Evolutionary conservation across 805 yeast genomes (phyloP).

Genomic region (Saturnispora kantuleensis): DNA sequence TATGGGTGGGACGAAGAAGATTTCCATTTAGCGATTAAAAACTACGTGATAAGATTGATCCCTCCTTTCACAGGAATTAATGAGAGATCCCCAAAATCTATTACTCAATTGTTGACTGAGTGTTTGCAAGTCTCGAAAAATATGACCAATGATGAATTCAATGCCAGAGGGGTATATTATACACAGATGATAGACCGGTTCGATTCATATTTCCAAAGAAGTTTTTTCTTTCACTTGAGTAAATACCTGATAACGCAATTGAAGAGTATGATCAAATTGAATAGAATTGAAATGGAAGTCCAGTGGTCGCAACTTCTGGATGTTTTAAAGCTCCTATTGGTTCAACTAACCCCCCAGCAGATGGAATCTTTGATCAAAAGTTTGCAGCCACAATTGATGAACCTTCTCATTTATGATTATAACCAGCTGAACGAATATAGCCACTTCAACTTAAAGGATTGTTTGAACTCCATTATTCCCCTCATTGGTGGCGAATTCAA

Average conservation of each 20-base stretch:
- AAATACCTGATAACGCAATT: background rate
- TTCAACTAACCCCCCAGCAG: background rate
- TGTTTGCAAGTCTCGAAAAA: background rate
- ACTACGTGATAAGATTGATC: background rate
- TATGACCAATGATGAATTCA: background rate
- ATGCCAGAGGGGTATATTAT: background rate
- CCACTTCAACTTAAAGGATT: constrained; percentile 3
- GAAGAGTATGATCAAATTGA: background rate
- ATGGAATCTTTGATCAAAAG: background rate
- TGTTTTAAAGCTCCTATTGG: background rate
- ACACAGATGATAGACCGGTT: background rate
- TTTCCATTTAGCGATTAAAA: background rate
- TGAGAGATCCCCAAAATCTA: constrained; percentile 3
- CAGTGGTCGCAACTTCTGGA: background rate
- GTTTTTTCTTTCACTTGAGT: constrained; percentile 1
- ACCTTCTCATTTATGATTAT: background rate
- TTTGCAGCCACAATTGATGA: constrained; percentile 1
- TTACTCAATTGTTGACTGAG: background rate
- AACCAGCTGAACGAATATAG: background rate
- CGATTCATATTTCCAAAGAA: constrained; percentile 1
- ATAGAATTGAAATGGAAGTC: constrained; percentile 2
- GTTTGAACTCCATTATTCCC: background rate
- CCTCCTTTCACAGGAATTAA: background rate
- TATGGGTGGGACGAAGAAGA: constrained; percentile 3
- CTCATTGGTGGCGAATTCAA: background rate